Conservation (phyloP, 768 basidiomycete species). For the Fibroporia radiculosa region DNA sequence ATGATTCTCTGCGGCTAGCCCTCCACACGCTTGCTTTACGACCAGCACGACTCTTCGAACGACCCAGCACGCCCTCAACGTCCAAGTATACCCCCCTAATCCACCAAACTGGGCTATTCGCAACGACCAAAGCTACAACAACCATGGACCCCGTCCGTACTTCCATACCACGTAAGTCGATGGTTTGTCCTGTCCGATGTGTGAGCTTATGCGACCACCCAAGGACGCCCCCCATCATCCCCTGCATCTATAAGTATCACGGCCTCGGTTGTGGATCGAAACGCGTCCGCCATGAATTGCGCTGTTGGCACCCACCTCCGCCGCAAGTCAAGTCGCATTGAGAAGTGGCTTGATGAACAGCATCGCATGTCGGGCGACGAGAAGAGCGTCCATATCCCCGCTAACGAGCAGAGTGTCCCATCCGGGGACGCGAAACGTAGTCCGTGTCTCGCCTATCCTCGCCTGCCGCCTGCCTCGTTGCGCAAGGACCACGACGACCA, state of each 20-base stretch:
- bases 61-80: not conserved
- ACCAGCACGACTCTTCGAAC: constrained; percentile 2
- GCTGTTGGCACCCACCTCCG: constrained; percentile 18
- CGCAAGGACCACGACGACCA: constrained; percentile 25
- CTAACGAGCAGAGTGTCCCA: constrained; percentile 10
- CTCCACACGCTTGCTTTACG: not conserved
- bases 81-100: not conserved
- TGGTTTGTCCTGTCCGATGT: too few relatives aligned
- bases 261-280: constrained; percentile 1
- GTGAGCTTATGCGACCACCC: too few relatives aligned
- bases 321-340: constrained; percentile 32
- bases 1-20: not conserved
- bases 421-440: constrained; percentile 23
- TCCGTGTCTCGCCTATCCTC: constrained; percentile 37
- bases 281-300: constrained; percentile 8
- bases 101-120: not conserved
- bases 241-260: not conserved
- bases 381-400: constrained; percentile 11
- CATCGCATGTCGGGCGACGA: constrained; percentile 19
- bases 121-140: not conserved
- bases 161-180: not conserved
- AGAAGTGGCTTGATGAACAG: constrained; percentile 39
- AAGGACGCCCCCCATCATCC: not conserved
- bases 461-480: constrained; percentile 23
- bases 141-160: not conserved